Conservation (phyloP, 192 early-diverging fungal genomes). For the Rhizoclosmatium globosum region DNA sequence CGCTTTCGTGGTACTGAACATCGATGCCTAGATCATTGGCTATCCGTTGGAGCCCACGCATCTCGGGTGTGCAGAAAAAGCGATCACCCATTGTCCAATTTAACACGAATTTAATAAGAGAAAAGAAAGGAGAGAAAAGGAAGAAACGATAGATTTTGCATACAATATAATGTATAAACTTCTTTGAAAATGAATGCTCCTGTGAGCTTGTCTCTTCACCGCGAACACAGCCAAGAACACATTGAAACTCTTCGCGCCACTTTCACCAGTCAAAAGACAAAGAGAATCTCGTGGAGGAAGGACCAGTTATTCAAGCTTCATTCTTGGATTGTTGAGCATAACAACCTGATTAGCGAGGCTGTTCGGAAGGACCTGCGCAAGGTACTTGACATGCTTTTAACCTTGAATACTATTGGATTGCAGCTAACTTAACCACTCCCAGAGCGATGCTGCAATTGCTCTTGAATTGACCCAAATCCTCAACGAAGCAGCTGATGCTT, state of each 20-base stretch:
- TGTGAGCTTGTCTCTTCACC: too few relatives aligned
- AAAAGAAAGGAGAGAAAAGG: too few relatives aligned
- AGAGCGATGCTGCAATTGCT: background rate
- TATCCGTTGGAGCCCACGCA: too few relatives aligned
- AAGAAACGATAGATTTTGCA: too few relatives aligned
- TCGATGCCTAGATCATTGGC: too few relatives aligned
- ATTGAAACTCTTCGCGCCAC: conserved; percentile 35
- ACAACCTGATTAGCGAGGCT: conserved; percentile 41
- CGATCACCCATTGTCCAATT: too few relatives aligned
- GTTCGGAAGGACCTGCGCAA: conserved; percentile 39
- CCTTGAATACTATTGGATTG: background rate
- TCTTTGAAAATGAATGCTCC: too few relatives aligned
- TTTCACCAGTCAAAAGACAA: conserved; percentile 41
- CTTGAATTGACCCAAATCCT: conserved; percentile 39
- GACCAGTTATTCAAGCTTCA: conserved; percentile 41
- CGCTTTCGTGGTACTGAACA: background rate
- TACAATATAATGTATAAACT: too few relatives aligned
- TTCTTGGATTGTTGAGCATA: conserved; percentile 39
- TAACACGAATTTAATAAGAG: too few relatives aligned
- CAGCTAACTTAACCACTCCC: background rate
- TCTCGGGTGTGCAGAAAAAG: too few relatives aligned
- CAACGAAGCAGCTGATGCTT: conserved; percentile 49
- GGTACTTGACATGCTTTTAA: background rate
- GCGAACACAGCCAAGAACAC: background rate
- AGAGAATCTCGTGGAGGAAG: conserved; percentile 40